A percentile compares a stretch with the other conserved stretches of the same genome.
Conservation (phyloP, 108 stramenopile genomes). For the Nitzschia palea region DNA sequence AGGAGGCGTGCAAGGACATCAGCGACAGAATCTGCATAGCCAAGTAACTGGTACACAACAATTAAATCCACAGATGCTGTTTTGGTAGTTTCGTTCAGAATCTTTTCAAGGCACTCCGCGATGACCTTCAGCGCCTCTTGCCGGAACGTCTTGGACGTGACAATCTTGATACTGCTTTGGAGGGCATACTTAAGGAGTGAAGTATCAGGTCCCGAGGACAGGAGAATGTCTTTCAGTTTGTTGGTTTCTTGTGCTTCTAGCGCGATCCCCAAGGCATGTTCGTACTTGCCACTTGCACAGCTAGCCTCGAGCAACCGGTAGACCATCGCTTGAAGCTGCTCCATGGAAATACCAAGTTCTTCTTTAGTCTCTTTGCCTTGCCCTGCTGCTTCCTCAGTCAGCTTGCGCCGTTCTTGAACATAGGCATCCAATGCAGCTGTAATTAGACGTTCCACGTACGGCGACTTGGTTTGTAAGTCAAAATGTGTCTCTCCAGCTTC, state of each 20-base stretch:
- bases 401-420: conserved; percentile 43
- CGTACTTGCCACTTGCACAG: conserved; percentile 77
- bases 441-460: conserved; percentile 78
- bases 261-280: conserved; percentile 96
- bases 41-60: conserved; percentile 77
- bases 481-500: conserved; percentile 87
- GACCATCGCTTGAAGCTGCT: conserved; percentile 90
- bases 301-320: conserved; percentile 92
- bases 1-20: conserved; percentile 68
- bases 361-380: conserved; percentile 23
- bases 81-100: conserved; percentile 13
- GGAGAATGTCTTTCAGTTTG: conserved; percentile 53
- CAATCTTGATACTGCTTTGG: conserved; percentile 46
- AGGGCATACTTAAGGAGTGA: conserved; percentile 58
- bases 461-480: conserved; percentile 51
- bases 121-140: conserved; percentile 69
- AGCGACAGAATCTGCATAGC: conserved; percentile 62
- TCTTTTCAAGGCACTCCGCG: conserved; percentile 45
- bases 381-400: conserved; percentile 32
- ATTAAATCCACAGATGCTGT: conserved; percentile 60
- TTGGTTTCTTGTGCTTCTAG: conserved; percentile 80
- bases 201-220: conserved; percentile 18
- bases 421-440: conserved; percentile 82
- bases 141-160: conserved; percentile 76
- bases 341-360: conserved; percentile 62